Conservation (phyloP, 306 rosid genomes). For the Argentina anserina region DNA sequence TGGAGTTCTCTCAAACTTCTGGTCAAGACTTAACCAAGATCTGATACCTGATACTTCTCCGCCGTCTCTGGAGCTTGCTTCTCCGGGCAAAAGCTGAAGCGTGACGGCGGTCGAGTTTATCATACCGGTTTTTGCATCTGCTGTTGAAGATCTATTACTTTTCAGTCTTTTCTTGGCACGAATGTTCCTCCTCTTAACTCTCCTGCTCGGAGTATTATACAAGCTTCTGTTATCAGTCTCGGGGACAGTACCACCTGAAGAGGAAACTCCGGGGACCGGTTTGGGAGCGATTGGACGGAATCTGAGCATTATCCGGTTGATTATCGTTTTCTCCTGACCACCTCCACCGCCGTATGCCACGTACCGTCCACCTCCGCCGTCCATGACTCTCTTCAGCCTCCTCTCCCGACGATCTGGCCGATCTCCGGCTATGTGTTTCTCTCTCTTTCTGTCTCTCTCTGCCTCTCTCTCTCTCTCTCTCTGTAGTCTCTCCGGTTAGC, state of each 20-base stretch:
- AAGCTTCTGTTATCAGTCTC: constrained; percentile 10
- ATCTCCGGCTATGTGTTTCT: constrained; percentile 6
- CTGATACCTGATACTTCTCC: background rate
- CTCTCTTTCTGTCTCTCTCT: background rate
- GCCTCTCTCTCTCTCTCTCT: constrained; percentile 6
- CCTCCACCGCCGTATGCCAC: constrained; percentile 14
- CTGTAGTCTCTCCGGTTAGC: constrained; percentile 25
- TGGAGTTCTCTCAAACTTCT: constrained; percentile 22
- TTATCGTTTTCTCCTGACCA: constrained; percentile 20
- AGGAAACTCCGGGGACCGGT: constrained; percentile 30
- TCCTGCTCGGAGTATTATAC: constrained; percentile 21
- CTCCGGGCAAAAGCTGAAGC: constrained; percentile 57
- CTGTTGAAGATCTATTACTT: constrained; percentile 8
- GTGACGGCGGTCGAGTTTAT: constrained; percentile 27
- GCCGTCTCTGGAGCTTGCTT: background rate
- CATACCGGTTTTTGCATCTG: background rate
- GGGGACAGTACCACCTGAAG: background rate
- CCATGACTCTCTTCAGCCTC: constrained; percentile 28
- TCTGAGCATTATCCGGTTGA: constrained; percentile 47
- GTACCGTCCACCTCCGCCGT: constrained; percentile 41
- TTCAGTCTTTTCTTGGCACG: constrained; percentile 47
- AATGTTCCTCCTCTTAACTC: constrained; percentile 61
- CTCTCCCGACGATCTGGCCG: background rate
- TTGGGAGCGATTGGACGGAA: constrained; percentile 81
- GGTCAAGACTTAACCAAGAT: constrained; percentile 37